Conservation (phyloP, 495 filamentous ascomycete genomes). For the Amniculicola lignicola region DNA sequence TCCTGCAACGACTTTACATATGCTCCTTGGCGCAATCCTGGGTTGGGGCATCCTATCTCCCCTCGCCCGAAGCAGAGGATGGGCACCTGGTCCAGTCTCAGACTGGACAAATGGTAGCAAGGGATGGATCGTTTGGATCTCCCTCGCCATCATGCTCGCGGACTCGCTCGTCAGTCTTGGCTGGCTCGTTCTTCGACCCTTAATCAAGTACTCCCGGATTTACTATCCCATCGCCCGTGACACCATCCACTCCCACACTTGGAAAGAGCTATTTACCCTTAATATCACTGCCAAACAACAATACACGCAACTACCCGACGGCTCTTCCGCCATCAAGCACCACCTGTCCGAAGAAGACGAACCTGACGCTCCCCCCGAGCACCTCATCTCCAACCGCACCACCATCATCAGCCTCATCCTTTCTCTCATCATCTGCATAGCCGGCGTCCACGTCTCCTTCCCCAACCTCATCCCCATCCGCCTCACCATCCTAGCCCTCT, state of each 20-base stretch:
- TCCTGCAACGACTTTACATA: slow-evolving; percentile 87
- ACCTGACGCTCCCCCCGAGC: slow-evolving; percentile 73
- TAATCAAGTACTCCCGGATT: slow-evolving; percentile 46
- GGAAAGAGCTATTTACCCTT: slow-evolving; percentile 31
- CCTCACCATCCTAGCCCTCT: slow-evolving; percentile 74
- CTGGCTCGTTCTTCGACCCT: slow-evolving; percentile 67
- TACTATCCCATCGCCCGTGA: slow-evolving; percentile 36
- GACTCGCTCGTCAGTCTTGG: slow-evolving; percentile 86
- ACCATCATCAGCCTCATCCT: slow-evolving; percentile 71
- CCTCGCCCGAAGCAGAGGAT: slow-evolving; percentile 76
- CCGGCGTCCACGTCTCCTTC: slow-evolving; percentile 77
- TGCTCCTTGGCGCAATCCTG: slow-evolving; percentile 85
- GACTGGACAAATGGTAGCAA: slow-evolving; percentile 91
- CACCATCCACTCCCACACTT: slow-evolving; percentile 33
- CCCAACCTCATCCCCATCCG: slow-evolving; percentile 60
- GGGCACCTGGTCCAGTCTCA: slow-evolving; percentile 81
- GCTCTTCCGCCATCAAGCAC: slow-evolving; percentile 26
- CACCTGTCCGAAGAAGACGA: slow-evolving; percentile 32
- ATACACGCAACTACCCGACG: slow-evolving; percentile 33
- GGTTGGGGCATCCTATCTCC: slow-evolving; percentile 93
- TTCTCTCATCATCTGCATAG: slow-evolving; percentile 75
- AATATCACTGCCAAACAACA: slow-evolving; percentile 25
- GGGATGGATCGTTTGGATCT: slow-evolving; percentile 97
- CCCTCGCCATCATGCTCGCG: slow-evolving; percentile 92
- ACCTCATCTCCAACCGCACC: slow-evolving; percentile 70